phyloP scores from a whole-genome alignment of 106 monocot species.

The Triglochin maritima region DNA sequence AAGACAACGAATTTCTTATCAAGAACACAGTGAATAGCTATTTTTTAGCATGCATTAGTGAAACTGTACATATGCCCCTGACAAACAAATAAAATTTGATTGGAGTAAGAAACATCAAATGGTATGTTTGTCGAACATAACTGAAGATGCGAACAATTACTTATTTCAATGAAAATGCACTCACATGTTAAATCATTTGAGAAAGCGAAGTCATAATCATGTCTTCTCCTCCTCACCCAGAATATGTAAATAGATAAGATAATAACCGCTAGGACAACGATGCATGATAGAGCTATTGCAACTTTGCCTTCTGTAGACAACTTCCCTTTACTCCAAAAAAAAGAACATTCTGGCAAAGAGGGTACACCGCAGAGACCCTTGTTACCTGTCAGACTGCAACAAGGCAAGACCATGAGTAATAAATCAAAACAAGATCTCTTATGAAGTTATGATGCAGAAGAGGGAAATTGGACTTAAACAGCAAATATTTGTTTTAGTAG shows the following conservation, averaged over 20 bases:
- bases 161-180: conserved; percentile 4
- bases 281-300: conserved; percentile 61
- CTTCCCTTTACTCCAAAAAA: conserved; percentile 71
- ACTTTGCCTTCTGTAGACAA: conserved; percentile 68
- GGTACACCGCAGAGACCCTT: conserved; percentile 96
- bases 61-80: neutral
- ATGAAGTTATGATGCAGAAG: neutral
- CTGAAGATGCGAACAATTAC: no score
- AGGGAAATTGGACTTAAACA: no score
- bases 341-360: conserved; percentile 75
- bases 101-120: no score
- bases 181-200: conserved; percentile 89
- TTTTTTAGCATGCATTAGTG: neutral
- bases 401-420: neutral
- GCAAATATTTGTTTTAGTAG: no score
- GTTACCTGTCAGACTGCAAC: conserved; percentile 79
- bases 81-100: neutral
- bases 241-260: conserved; percentile 46
- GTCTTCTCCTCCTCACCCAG: conserved; percentile 47
- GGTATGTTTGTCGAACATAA: no score
- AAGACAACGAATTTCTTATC: no score
- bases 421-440: neutral
- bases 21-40: no score
- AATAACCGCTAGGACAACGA: conserved; percentile 28
- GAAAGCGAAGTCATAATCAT: conserved; percentile 94